These are phyloP conservation scores for Didymella glomerata DNA, from an alignment of 2,329 filamentous ascomycete genomes.

Conservation along the genomic window DNA sequence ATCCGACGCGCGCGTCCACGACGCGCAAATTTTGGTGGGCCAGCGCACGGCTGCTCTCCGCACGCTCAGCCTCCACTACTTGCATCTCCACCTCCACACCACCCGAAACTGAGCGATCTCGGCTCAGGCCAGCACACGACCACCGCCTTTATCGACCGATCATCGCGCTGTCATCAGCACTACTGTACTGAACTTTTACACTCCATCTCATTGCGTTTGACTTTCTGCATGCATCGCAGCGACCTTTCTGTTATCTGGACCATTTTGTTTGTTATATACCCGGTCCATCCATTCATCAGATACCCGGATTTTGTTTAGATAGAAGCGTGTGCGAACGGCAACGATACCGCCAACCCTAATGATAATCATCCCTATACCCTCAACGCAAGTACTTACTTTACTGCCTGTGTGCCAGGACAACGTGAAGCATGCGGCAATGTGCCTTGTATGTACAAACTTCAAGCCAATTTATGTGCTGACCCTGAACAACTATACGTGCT, in stretches of 20 bases:
- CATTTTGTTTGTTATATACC: constrained; percentile 20
- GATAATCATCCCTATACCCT: neutral
- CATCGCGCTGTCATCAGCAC: neutral
- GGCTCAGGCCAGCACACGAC: neutral
- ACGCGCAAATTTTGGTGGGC: constrained; percentile 15
- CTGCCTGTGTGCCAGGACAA: neutral
- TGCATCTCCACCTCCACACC: constrained; percentile 15
- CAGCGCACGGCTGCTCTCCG: constrained; percentile 9
- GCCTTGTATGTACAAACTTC: no score
- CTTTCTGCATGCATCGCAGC: neutral
- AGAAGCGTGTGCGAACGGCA: constrained; percentile 4
- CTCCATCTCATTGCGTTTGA: neutral
- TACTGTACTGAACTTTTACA: neutral
- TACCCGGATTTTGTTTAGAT: constrained; percentile 11
- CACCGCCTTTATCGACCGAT: neutral
- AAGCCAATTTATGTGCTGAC: no score
- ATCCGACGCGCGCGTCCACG: constrained; percentile 3
- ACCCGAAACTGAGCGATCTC: constrained; percentile 1
- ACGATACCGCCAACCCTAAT: neutral
- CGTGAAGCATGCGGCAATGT: neutral
- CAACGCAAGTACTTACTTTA: neutral
- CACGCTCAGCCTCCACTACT: neutral
- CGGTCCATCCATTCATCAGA: constrained; percentile 13
- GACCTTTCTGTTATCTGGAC: constrained; percentile 4
- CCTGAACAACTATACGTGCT: no score